Percentiles rank a stretch among this genome's conserved stretches.
Conservation (phyloP, 1,284 basidiomycete genomes). For the Apiotrichum mycotoxinovorans region DNA sequence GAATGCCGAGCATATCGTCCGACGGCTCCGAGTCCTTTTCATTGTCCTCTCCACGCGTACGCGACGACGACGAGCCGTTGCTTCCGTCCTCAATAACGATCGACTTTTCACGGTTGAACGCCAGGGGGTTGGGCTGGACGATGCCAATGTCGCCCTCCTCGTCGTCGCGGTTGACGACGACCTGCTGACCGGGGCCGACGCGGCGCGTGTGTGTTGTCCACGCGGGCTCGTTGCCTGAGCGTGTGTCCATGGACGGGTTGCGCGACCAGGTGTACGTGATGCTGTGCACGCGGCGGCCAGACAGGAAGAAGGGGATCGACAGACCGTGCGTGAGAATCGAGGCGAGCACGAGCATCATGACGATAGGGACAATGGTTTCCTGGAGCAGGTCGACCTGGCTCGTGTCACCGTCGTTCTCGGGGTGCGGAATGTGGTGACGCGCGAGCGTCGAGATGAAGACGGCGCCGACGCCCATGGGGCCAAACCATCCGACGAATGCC, state of each 20-base stretch:
- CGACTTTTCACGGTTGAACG: slow-evolving; percentile 9
- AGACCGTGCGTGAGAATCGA: slow-evolving; percentile 83
- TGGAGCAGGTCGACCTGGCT: slow-evolving; percentile 65
- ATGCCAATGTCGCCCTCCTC: slow-evolving; percentile 43
- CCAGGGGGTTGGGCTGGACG: slow-evolving; percentile 9
- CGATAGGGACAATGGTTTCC: slow-evolving; percentile 78
- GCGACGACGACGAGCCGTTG: slow-evolving; percentile 5
- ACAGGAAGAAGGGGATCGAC: slow-evolving; percentile 87
- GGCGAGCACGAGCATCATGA: slow-evolving; percentile 83
- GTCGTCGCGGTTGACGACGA: slow-evolving; percentile 76
- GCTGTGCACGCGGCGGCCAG: slow-evolving; percentile 80
- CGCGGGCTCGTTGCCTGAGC: slow-evolving; percentile 55
- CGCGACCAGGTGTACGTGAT: slow-evolving; percentile 82
- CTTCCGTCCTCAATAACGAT: slow-evolving; percentile 20
- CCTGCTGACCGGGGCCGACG: slow-evolving; percentile 62
- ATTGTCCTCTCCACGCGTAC: slow-evolving; percentile 31
- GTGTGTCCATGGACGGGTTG: slow-evolving; percentile 57
- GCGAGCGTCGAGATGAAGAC: slow-evolving; percentile 90
- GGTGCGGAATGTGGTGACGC: slow-evolving; percentile 62
- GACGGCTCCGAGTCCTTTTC: slow-evolving; percentile 36
- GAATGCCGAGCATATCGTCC: slow-evolving; percentile 19
- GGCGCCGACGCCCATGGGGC: slow-evolving; percentile 77
- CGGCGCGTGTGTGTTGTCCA: slow-evolving; percentile 75
- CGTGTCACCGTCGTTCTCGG: slow-evolving; percentile 51
- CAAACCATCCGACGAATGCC: slow-evolving; percentile 82